Conservation (phyloP, 164 flowering plant genomes). For the Liriodendron chinense region DNA sequence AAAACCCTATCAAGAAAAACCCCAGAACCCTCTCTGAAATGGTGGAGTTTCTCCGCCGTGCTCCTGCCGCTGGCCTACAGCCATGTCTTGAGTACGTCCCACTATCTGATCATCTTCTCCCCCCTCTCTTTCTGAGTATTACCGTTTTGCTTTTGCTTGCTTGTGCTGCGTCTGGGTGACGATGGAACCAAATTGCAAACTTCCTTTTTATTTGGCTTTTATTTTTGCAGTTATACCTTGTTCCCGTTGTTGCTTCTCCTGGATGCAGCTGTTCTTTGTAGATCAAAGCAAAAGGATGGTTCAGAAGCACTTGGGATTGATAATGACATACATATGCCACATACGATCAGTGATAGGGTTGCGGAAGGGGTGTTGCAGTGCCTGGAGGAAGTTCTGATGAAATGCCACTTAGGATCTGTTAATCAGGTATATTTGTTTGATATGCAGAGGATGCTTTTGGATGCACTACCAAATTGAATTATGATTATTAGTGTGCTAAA, state of each 20-base stretch:
- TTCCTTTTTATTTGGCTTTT: no score
- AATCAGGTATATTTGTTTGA: constrained; percentile 54
- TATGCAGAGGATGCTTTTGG: not conserved
- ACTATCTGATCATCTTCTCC: not conserved
- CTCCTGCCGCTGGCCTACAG: constrained; percentile 45
- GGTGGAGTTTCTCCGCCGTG: constrained; percentile 37
- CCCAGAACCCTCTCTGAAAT: constrained; percentile 32
- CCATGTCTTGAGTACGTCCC: constrained; percentile 63
- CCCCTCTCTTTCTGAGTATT: not conserved
- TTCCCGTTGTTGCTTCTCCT: constrained; percentile 83
- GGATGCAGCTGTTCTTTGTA: constrained; percentile 73
- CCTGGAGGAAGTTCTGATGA: constrained; percentile 71
- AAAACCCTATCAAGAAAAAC: constrained; percentile 42
- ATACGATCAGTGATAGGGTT: constrained; percentile 57
- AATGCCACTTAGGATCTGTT: constrained; percentile 62
- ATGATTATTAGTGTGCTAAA: no score
- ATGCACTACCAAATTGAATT: no score
- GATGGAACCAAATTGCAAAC: no score
- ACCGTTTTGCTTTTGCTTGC: not conserved
- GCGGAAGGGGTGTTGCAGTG: constrained; percentile 78
- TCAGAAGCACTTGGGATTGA: constrained; percentile 17
- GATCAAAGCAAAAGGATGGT: constrained; percentile 36
- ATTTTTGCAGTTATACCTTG: constrained; percentile 59
- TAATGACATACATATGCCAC: constrained; percentile 12
- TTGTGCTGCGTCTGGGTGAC: not conserved